Evolutionary conservation across 176 grass and related monocot genomes (phyloP).

Genomic region (Olyra latifolia): DNA sequence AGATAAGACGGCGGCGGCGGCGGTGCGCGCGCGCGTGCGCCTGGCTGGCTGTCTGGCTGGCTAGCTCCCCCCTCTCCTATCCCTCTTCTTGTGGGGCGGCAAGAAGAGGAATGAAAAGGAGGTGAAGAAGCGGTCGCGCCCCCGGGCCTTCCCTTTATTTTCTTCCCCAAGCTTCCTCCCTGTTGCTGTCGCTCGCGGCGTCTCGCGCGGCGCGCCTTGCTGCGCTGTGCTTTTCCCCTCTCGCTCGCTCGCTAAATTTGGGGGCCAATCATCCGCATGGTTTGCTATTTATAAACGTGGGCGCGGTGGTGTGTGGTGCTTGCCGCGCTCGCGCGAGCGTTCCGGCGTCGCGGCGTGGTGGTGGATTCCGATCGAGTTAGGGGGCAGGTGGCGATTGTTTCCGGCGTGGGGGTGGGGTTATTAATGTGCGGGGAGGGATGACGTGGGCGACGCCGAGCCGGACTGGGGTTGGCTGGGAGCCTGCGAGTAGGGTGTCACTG

Average conservation of each 20-base stretch:
- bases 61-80: background rate
- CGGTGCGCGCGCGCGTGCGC: background rate
- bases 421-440: too few relatives aligned
- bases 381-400: background rate
- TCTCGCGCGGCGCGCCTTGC: background rate
- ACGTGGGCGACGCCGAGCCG: background rate
- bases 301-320: background rate
- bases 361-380: background rate
- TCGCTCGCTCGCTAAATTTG: background rate
- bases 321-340: background rate
- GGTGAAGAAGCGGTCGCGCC: conserved; percentile 1
- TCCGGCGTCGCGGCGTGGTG: background rate
- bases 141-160: background rate
- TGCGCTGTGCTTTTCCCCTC: background rate
- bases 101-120: conserved; percentile 36
- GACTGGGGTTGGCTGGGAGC: background rate
- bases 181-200: conserved; percentile 2
- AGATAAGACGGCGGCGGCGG: background rate
- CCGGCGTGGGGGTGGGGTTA: background rate
- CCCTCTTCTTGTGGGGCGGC: background rate
- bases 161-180: background rate
- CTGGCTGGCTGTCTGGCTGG: background rate
- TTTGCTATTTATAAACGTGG: conserved; percentile 31
- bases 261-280: background rate
- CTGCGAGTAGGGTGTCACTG: too few relatives aligned